Base-by-base conservation (phyloP, 2,329 filamentous ascomycete species). In the Phialophora chinensis region DNA sequence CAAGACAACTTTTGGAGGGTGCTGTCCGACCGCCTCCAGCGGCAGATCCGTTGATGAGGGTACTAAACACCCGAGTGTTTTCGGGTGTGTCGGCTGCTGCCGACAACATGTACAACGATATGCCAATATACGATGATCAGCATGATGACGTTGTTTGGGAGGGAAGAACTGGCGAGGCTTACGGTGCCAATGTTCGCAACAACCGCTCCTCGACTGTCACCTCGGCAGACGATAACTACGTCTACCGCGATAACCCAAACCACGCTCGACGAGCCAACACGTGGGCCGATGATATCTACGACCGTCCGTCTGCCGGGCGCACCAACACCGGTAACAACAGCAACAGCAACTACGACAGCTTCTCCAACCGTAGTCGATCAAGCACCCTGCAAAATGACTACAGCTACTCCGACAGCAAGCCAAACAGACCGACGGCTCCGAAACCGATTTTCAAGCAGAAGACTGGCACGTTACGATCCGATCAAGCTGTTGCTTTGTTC, bases 401-500 rank as follows among this genome's bases (percentile, higher is more conserved):
- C 73, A 64, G 58, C n/a, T 88, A 84, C 74, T 83, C 82, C 56
- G 85, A 88, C 71, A 82, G 80, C 73, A 90, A 88, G 23, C 93
- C 94, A 0, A 88, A 87, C 31, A 85, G 93, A 73, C 94, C 95
- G 0, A 88, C 90, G 4, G 93, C 93, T 5, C 93, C 94, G 0
- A 98, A 98, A 79, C 95, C 94, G 0, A 88, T 91, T 60, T 96
- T 97, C 72, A 80, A 78, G 25, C 80, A 84, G 60, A 79, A 77
- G 67, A 80, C 80, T 2, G 84, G 82, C 44, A 69, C 74, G 17
- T 66, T 80, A 70, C 82, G 82, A 11, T 78, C 83, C 72, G 93
- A 97, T 72, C 92, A 98, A 79, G 95, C 93, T 0, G 84, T 97
- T 23, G 95, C 95, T 2, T 84, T 97, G 69, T 98, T 91, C 79